Percentiles rank a stretch among this genome's conserved stretches.
Conservation (phyloP, 2,329 filamentous ascomycete genomes). For the Ascochyta clinopodiicola region DNA sequence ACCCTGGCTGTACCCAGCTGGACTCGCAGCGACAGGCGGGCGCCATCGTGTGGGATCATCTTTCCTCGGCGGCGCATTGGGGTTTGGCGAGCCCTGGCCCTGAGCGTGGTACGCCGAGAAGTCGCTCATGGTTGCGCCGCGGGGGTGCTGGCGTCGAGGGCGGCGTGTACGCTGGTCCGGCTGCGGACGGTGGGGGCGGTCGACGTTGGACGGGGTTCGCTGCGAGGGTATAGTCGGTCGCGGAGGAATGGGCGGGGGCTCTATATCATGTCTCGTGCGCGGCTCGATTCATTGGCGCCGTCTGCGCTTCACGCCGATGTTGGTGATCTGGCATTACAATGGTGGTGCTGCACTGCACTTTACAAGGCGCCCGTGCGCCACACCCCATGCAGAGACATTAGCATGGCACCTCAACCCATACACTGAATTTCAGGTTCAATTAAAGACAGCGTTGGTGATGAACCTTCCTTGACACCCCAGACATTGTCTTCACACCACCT, state of each 20-base stretch:
- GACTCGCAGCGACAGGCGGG: slow-evolving; percentile 53
- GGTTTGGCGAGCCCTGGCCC: slow-evolving; percentile 38
- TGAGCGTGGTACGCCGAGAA: slow-evolving; percentile 48
- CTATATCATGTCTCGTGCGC: slow-evolving; percentile 33
- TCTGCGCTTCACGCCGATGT: slow-evolving; percentile 24
- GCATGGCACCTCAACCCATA: no score
- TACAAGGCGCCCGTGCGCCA: slow-evolving; percentile 18
- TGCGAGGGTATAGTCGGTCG: slow-evolving; percentile 17
- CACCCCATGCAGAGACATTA: neutral
- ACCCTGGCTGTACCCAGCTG: slow-evolving; percentile 53
- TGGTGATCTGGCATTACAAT: slow-evolving; percentile 42
- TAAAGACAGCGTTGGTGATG: no score
- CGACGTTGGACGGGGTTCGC: slow-evolving; percentile 22
- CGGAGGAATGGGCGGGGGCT: slow-evolving; percentile 18
- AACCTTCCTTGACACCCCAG: no score
- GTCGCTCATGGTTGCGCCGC: slow-evolving; percentile 46
- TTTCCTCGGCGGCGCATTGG: slow-evolving; percentile 33
- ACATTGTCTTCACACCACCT: no score
- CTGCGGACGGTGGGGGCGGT: neutral
- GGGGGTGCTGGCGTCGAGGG: slow-evolving; percentile 24
- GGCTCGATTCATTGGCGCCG: slow-evolving; percentile 14
- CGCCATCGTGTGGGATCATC: slow-evolving; percentile 46
- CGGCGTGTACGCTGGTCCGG: slow-evolving; percentile 3
- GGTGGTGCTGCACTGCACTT: slow-evolving; percentile 29
- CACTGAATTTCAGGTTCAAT: no score